phyloP scores from a whole-genome alignment of 2,329 filamentous ascomycete species.

The Epichloe coenophiala region DNA sequence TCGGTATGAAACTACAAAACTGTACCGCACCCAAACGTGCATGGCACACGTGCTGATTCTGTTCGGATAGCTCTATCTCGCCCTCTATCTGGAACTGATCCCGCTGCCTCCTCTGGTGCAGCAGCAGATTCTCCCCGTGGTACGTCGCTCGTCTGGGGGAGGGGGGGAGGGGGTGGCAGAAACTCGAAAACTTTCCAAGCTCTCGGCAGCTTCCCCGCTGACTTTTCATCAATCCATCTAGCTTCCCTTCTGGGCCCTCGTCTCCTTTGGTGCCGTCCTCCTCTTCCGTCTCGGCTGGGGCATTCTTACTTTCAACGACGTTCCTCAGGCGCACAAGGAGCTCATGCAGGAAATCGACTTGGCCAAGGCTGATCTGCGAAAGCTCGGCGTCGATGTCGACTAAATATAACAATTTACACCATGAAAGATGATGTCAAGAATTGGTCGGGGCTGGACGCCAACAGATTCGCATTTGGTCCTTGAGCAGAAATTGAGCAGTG shows the following conservation, averaged over 20 bases:
- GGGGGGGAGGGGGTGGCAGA: too few relatives aligned
- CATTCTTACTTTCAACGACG: constrained; percentile 93
- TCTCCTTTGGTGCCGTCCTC: constrained; percentile 83
- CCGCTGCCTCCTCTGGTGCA: constrained; percentile 68
- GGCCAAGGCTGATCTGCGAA: constrained; percentile 60
- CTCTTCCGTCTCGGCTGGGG: constrained; percentile 86
- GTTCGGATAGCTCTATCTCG: constrained; percentile 68
- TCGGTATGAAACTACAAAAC: constrained; percentile 44
- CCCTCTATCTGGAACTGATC: constrained; percentile 70
- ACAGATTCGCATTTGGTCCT: neutral
- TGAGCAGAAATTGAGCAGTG: neutral
- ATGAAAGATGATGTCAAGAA: neutral
- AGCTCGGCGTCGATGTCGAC: constrained; percentile 67
- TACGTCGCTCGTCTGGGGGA: constrained; percentile 35
- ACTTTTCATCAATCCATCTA: constrained; percentile 20
- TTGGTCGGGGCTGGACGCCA: neutral
- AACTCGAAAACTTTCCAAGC: neutral
- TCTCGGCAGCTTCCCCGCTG: neutral
- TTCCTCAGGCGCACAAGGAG: constrained; percentile 79
- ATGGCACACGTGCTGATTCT: neutral
- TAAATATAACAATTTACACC: constrained; percentile 20
- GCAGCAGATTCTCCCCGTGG: constrained; percentile 73
- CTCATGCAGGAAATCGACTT: constrained; percentile 72
- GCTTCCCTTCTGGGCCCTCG: constrained; percentile 87
- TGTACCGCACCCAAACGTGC: constrained; percentile 5